phyloP scores from a whole-genome alignment of 192 early-diverging fungal genomes.

The Entophlyctis helioformis region DNA sequence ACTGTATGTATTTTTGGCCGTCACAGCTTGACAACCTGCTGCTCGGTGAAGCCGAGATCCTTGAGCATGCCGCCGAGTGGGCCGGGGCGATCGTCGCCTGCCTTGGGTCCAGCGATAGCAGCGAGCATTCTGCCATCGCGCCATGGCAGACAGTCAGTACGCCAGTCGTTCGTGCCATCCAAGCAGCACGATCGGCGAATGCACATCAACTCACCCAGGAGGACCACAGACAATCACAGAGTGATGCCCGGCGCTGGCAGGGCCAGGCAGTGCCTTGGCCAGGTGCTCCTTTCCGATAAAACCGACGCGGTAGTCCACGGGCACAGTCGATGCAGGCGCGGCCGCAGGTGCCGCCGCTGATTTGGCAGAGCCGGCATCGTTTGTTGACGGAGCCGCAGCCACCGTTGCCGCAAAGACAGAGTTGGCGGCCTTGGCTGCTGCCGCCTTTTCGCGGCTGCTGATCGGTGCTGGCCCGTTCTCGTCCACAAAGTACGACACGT shows the following conservation, averaged over 20 bases:
- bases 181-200: too few species aligned
- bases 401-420: constrained; percentile 35
- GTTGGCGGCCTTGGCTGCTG: constrained; percentile 33
- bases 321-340: neutral
- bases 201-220: too few species aligned
- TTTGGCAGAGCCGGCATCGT: constrained; percentile 43
- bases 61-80: constrained; percentile 71
- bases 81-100: constrained; percentile 51
- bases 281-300: too few species aligned
- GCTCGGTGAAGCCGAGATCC: constrained; percentile 56
- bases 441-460: neutral
- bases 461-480: constrained; percentile 13
- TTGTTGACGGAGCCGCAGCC: constrained; percentile 43
- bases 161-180: constrained; percentile 34
- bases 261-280: too few species aligned
- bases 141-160: constrained; percentile 33
- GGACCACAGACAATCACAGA: too few species aligned
- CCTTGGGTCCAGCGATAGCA: constrained; percentile 37
- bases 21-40: constrained; percentile 82
- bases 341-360: neutral
- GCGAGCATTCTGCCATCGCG: constrained; percentile 20
- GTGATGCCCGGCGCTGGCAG: too few species aligned
- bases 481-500: constrained; percentile 75
- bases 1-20: too few species aligned
- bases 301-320: neutral